These are phyloP conservation scores for Komagataella populi DNA, from an alignment of 805 yeast species.

Conservation along the genomic window DNA sequence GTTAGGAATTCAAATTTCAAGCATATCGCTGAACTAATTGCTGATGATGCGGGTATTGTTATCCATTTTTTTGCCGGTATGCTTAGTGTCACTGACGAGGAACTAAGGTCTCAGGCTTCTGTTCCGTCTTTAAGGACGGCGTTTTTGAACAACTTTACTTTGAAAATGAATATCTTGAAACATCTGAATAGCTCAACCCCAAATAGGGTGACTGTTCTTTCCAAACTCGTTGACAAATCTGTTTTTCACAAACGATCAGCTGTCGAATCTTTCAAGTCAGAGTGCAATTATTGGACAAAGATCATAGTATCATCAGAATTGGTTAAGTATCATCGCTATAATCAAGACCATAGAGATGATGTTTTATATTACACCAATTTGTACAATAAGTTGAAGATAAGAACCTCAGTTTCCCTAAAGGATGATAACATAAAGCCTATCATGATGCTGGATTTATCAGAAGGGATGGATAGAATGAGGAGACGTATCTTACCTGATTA, in stretches of 20 bases:
- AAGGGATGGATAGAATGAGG: conserved; percentile 57
- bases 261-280: conserved; percentile 12
- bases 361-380: conserved; percentile 29
- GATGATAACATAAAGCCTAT: conserved; percentile 8
- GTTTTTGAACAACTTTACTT: not conserved
- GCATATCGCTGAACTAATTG: not conserved
- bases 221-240: not conserved
- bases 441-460: conserved; percentile 54
- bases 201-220: not conserved
- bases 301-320: conserved; percentile 30
- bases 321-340: conserved; percentile 33
- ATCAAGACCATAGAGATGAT: conserved; percentile 58
- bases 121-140: not conserved
- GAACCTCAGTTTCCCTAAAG: conserved; percentile 4
- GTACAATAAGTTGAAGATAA: conserved; percentile 23
- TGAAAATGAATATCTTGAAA: not conserved
- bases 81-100: not conserved
- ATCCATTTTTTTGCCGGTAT: not conserved
- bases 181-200: not conserved
- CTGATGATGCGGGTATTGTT: not conserved
- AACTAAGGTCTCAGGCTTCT: not conserved
- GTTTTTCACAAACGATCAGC: not conserved
- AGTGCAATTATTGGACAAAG: conserved; percentile 19
- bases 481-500: conserved; percentile 44
- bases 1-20: not conserved